Evolutionary conservation across 192 early-diverging fungal genomes (phyloP).

Genomic region (Coemansia sp.): DNA sequence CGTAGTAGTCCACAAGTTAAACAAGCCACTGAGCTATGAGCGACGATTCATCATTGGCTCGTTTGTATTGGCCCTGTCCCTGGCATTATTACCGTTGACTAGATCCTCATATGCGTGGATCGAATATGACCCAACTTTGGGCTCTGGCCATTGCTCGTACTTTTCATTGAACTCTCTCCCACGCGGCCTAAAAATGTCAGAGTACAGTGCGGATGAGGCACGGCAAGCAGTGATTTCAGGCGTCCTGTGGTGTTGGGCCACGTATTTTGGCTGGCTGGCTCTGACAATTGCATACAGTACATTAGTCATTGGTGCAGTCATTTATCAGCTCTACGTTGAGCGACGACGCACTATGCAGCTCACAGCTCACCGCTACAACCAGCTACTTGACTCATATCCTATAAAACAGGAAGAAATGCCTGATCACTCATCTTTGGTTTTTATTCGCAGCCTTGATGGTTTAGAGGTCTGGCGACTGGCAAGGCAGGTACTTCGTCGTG

Average conservation of each 20-base stretch:
- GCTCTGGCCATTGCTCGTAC: conserved; percentile 43
- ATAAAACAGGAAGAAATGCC: background rate
- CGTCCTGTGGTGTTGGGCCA: conserved; percentile 34
- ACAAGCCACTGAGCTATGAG: conserved; percentile 26
- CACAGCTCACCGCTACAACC: conserved; percentile 14
- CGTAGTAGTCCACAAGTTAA: conserved; percentile 21
- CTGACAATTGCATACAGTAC: conserved; percentile 26
- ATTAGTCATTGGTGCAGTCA: conserved; percentile 23
- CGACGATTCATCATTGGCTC: conserved; percentile 19
- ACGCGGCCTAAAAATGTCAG: background rate
- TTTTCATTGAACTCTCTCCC: conserved; percentile 37
- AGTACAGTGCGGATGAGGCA: conserved; percentile 11
- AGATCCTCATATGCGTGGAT: conserved; percentile 34
- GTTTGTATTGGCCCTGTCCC: conserved; percentile 21
- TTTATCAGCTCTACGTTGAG: conserved; percentile 19
- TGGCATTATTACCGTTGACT: conserved; percentile 29
- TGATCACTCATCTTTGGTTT: conserved; percentile 14
- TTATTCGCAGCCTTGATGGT: conserved; percentile 16
- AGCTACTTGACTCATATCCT: background rate
- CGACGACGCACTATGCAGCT: conserved; percentile 16
- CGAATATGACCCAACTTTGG: conserved; percentile 38
- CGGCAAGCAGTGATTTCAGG: conserved; percentile 25
- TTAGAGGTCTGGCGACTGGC: conserved; percentile 26
- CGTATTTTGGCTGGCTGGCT: conserved; percentile 44
- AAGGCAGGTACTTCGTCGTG: conserved; percentile 33